phyloP scores from a whole-genome alignment of 768 basidiomycete species.

The Amanita exitialis region DNA sequence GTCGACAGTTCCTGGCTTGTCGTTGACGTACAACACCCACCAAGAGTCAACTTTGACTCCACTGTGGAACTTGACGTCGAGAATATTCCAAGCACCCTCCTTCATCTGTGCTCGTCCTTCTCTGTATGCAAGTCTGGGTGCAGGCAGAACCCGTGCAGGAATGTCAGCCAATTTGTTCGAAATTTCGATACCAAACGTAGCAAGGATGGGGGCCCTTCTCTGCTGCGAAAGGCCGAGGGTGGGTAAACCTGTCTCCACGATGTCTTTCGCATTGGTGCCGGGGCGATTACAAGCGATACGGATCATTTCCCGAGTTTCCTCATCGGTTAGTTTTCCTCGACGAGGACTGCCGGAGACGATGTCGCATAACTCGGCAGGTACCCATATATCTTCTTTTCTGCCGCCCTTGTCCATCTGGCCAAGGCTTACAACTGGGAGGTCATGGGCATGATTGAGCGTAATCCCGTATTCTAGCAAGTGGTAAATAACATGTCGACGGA shows the following conservation, averaged over 20 bases:
- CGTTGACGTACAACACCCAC: conserved; percentile 59
- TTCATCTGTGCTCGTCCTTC: conserved; percentile 31
- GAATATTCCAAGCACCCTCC: conserved; percentile 72
- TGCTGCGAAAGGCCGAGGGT: conserved; percentile 17
- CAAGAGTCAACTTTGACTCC: conserved; percentile 44
- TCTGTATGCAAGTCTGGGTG: conserved; percentile 50
- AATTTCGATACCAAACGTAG: conserved; percentile 52
- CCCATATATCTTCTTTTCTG: conserved; percentile 14
- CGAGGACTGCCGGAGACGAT: conserved; percentile 52
- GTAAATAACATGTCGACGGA: conserved; percentile 34
- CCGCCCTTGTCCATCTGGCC: conserved; percentile 46
- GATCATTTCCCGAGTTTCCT: conserved; percentile 65
- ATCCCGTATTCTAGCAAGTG: conserved; percentile 11
- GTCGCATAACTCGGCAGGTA: conserved; percentile 67
- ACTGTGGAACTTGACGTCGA: conserved; percentile 56
- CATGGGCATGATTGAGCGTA: conserved; percentile 11
- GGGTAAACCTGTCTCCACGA: conserved; percentile 4
- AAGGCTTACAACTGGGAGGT: conserved; percentile 29
- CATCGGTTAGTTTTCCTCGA: conserved; percentile 47
- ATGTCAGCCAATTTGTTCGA: conserved; percentile 48
- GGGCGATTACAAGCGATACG: conserved; percentile 57
- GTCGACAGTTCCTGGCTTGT: conserved; percentile 25
- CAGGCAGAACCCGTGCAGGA: conserved; percentile 52
- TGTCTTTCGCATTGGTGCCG: conserved; percentile 11
- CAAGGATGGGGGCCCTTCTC: conserved; percentile 22